Base-by-base conservation (phyloP, 305 asterid species). In the Lippia alba region DNA sequence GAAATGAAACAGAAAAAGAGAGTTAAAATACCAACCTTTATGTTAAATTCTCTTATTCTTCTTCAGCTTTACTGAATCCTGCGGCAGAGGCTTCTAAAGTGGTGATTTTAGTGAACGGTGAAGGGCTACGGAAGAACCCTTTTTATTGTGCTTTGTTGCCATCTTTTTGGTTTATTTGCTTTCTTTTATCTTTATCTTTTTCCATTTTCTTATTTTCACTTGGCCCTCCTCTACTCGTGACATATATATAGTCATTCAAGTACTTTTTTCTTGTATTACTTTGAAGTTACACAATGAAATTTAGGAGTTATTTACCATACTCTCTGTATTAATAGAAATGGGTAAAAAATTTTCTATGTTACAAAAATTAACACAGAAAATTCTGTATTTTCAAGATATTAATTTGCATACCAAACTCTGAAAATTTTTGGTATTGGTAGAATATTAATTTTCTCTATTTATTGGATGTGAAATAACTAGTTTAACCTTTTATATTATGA, bases 111-210 rank as follows among this genome's bases (percentile, higher is more conserved):
- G 64, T 80, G 80, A 75, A 68, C 60, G 81, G 69, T 65, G 84
- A 70, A 67, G 85, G 3, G 30, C 30, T 24, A 74, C 68, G 56
- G 79, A 71, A 34, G 20, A 30, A 44, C 76, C 86, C 86, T 72
- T 84, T 79, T 82, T 86, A 89, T 79, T 73, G 51, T 81, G 79
- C 74, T 74, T 82, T 77, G 77, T 82, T 72, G 20, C 71, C 70
- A 62, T 66, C 76, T 70, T 83, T 82, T 79, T 78, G 76, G n/a
- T n/a, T n/a, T n/a, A n/a, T n/a, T 34, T 34, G 76, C 66, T 71
- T 61, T 77, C 8, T 69, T 78, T 76, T 3, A 8, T 56, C 44
- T 14, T 32, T 64, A 33, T 50, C 51, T 63, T 40, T 36, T 72
- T 74, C 67, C 76, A 41, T 19, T 20, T 61, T 40, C 17, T 68